These are phyloP conservation scores for Didymosphaeria variabile DNA, from an alignment of 2,329 filamentous ascomycete species.

Conservation along the genomic window DNA sequence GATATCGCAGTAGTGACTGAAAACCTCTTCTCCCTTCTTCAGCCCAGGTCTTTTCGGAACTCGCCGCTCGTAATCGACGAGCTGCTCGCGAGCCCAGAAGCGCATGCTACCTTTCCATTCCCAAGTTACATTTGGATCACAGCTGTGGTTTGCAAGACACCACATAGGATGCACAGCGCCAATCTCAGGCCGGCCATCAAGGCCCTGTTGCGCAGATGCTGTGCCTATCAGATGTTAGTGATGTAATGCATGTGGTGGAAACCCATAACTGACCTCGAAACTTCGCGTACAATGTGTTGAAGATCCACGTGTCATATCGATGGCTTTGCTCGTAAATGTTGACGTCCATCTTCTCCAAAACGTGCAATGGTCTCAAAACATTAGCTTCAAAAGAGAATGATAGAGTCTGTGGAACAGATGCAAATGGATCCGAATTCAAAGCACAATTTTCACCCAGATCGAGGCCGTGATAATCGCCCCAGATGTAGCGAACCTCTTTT, in stretches of 20 bases:
- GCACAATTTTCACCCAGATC: conserved; percentile 35
- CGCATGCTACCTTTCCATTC: conserved; percentile 86
- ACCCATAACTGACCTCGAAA: conserved; percentile 70
- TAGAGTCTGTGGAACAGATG: conserved; percentile 64
- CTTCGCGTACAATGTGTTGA: conserved; percentile 92
- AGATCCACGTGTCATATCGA: conserved; percentile 78
- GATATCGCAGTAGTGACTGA: conserved; percentile 96
- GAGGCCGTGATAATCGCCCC: conserved; percentile 66
- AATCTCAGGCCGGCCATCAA: conserved; percentile 85
- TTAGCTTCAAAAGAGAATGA: conserved; percentile 82
- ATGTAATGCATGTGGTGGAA: not conserved
- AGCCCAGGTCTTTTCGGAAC: conserved; percentile 65
- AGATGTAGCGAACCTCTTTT: conserved; percentile 69
- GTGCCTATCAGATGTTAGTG: conserved; percentile 58
- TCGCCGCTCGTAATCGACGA: conserved; percentile 60
- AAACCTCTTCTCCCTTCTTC: conserved; percentile 80
- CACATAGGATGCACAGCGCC: conserved; percentile 94
- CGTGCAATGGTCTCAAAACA: conserved; percentile 76
- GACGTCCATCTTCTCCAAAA: conserved; percentile 85
- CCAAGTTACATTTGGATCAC: conserved; percentile 94
- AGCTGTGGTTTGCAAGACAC: conserved; percentile 97
- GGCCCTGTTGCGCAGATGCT: conserved; percentile 77
- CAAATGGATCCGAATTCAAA: conserved; percentile 31
- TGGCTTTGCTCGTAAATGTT: conserved; percentile 69
- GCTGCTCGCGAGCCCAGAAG: conserved; percentile 69